Evolutionary conservation across 179 eudicot species (phyloP).

Genomic region (Camellia oleifera): DNA sequence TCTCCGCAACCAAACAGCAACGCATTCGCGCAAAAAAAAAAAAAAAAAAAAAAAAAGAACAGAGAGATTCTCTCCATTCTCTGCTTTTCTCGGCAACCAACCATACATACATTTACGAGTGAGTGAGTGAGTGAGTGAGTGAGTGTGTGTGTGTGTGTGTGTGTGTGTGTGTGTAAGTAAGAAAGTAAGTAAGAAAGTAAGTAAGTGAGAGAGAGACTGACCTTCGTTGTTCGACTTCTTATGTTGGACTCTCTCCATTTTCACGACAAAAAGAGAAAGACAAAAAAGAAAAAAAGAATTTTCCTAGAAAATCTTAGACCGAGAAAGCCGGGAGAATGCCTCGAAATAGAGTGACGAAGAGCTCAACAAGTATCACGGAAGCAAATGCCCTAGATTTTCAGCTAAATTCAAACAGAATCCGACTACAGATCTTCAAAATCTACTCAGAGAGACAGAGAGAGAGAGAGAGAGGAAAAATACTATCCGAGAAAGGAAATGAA

Average conservation of each 20-base stretch:
- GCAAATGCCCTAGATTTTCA: constrained; percentile 8
- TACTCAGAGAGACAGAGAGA: background rate
- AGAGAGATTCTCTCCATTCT: background rate
- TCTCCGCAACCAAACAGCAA: background rate
- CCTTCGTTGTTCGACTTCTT: constrained; percentile 32
- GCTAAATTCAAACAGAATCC: constrained; percentile 12
- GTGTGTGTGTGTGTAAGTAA: background rate
- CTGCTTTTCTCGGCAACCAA: background rate
- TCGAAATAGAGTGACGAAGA: background rate
- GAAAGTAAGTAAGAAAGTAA: background rate
- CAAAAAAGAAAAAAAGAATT: constrained; percentile 1
- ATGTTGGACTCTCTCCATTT: constrained; percentile 39
- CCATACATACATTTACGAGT: background rate
- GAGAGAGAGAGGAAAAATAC: background rate
- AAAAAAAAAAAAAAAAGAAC: background rate
- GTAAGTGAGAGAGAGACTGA: constrained; percentile 18
- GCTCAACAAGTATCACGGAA: background rate
- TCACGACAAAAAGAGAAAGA: constrained; percentile 5
- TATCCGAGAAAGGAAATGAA: background rate
- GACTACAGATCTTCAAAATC: constrained; percentile 3
- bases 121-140: too few relatives aligned
- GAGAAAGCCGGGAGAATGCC: constrained; percentile 19
- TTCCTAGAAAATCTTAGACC: constrained; percentile 18
- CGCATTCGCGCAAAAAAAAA: background rate
- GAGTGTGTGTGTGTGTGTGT: too few relatives aligned